Conservation (phyloP, 768 basidiomycete genomes). For the Boletus tomentosulus region DNA sequence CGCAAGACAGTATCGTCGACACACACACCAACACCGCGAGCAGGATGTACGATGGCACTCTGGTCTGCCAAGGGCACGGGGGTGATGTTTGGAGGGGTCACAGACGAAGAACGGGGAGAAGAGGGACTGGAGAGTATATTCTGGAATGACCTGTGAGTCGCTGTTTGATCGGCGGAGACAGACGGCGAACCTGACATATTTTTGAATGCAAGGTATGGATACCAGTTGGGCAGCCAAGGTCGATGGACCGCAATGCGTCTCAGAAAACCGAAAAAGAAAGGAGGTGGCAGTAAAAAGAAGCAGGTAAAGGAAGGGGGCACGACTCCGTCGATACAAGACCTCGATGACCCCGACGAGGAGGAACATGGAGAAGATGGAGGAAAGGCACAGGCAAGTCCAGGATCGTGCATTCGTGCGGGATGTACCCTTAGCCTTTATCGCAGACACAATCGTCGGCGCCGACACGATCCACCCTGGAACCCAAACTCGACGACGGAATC, state of each 20-base stretch:
- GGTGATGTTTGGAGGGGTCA: slow-evolving; percentile 83
- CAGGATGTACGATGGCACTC: slow-evolving; percentile 83
- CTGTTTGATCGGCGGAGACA: background rate
- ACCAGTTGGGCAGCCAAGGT: slow-evolving; percentile 70
- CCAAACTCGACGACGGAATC: slow-evolving; percentile 29
- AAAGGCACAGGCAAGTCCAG: slow-evolving; percentile 6
- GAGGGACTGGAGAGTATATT: slow-evolving; percentile 83
- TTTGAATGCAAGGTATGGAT: slow-evolving; percentile 57
- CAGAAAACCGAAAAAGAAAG: slow-evolving; percentile 55
- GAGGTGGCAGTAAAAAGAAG: slow-evolving; percentile 42
- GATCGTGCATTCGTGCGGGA: background rate
- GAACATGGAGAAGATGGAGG: slow-evolving; percentile 17
- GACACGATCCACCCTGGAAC: background rate
- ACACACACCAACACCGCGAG: slow-evolving; percentile 60
- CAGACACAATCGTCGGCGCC: slow-evolving; percentile 1
- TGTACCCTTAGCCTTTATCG: background rate
- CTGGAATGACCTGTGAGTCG: slow-evolving; percentile 76
- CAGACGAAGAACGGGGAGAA: slow-evolving; percentile 81
- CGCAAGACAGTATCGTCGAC: slow-evolving; percentile 64
- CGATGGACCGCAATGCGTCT: slow-evolving; percentile 77
- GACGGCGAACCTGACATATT: background rate
- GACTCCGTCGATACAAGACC: background rate
- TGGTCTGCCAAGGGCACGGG: slow-evolving; percentile 70
- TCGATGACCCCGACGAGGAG: slow-evolving; percentile 9
- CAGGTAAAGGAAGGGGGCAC: background rate